phyloP scores from a whole-genome alignment of 2,329 filamentous ascomycete genomes.

The Pseudogymnoascus sp. region DNA sequence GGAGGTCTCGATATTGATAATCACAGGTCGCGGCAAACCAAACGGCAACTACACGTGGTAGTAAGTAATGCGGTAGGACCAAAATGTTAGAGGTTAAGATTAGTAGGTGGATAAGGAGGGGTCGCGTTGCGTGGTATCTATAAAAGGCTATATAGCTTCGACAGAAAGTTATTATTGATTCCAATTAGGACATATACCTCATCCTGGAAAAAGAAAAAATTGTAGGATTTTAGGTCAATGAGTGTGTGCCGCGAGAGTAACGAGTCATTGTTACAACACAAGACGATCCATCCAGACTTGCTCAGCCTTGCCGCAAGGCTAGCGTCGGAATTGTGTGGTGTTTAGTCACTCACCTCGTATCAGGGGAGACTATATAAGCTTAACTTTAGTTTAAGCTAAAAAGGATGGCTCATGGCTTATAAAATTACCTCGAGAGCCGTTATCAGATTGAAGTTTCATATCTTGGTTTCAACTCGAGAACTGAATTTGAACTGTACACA shows the following conservation, averaged over 20 bases:
- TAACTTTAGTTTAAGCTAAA: background rate
- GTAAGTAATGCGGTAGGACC: background rate
- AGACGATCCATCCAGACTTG: background rate
- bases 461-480: background rate
- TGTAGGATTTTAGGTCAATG: background rate
- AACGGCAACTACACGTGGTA: background rate
- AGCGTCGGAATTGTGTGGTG: background rate
- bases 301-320: background rate
- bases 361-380: background rate
- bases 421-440: background rate
- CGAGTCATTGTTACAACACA: background rate
- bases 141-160: background rate
- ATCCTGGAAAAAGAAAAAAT: background rate
- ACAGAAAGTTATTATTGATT: too few relatives aligned
- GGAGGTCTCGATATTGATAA: background rate
- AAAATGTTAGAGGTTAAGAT: background rate
- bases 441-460: background rate
- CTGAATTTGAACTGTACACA: background rate
- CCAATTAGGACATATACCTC: too few relatives aligned
- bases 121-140: background rate
- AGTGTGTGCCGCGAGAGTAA: too few relatives aligned
- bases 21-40: background rate
- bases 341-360: background rate
- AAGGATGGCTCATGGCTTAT: background rate
- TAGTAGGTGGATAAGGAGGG: background rate